Percentiles rank a stretch among this genome's conserved stretches.
Evolutionary conservation across 2,329 filamentous ascomycete genomes (phyloP).

Genomic region (Penicillium thymicola): DNA sequence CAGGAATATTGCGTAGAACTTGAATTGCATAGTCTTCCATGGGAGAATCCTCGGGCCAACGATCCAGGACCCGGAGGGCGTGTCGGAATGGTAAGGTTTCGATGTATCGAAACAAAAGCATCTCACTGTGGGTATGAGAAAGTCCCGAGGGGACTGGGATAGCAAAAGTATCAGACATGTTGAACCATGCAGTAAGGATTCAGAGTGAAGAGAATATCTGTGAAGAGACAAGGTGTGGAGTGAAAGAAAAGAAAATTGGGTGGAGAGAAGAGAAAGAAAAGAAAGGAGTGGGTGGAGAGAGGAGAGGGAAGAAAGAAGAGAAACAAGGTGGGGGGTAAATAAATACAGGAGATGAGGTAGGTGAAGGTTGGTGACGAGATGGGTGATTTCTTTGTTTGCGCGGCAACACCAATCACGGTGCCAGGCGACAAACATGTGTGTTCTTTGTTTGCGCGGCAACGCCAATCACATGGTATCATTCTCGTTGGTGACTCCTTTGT

Average conservation of each 20-base stretch:
- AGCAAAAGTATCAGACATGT: not conserved
- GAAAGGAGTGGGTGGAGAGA: not conserved
- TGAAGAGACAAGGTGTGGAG: not conserved
- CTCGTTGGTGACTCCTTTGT: not conserved
- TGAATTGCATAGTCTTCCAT: not conserved
- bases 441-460: conserved; percentile 5
- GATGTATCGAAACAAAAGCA: not conserved
- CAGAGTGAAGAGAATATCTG: not conserved
- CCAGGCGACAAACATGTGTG: not conserved
- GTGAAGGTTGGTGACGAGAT: not conserved
- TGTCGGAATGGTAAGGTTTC: not conserved
- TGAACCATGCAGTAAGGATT: not conserved
- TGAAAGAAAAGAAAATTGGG: not conserved
- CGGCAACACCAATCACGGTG: not conserved
- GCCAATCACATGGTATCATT: not conserved
- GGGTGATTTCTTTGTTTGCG: not conserved
- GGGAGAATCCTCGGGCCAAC: not conserved
- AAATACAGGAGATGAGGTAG: not conserved
- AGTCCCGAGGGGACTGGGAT: not conserved
- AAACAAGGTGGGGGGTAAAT: not conserved
- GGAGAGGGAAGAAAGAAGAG: conserved; percentile 1
- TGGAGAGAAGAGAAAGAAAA: not conserved
- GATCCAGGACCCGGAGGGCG: not conserved
- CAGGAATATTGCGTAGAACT: not conserved
- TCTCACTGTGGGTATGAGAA: not conserved